These are phyloP conservation scores for Trametes elegans DNA, from an alignment of 768 basidiomycete genomes.

Conservation along the genomic window DNA sequence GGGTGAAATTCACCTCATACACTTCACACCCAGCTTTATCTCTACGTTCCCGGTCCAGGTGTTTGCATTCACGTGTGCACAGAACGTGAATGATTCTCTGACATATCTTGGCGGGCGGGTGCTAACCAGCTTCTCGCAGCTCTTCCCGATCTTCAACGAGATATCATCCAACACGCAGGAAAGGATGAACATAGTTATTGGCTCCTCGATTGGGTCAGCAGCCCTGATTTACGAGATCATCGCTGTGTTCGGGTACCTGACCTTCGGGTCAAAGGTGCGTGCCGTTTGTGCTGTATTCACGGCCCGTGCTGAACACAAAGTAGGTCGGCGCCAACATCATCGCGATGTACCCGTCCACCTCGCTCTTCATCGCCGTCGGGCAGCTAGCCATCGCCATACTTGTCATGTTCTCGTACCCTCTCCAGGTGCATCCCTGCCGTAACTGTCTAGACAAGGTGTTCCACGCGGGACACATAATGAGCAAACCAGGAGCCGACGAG, in stretches of 20 bases:
- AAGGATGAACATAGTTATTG: constrained; percentile 86
- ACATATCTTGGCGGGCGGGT: neutral
- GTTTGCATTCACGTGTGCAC: constrained; percentile 89
- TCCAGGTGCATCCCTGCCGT: constrained; percentile 93
- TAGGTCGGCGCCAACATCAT: constrained; percentile 92
- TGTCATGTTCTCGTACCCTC: constrained; percentile 89
- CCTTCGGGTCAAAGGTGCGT: constrained; percentile 84
- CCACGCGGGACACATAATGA: constrained; percentile 38
- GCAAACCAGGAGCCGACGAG: constrained; percentile 32
- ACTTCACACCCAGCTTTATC: constrained; percentile 75
- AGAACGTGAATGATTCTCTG: constrained; percentile 64
- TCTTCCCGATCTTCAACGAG: constrained; percentile 95
- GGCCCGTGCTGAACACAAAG: neutral
- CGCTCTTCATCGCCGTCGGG: constrained; percentile 89
- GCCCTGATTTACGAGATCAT: constrained; percentile 86
- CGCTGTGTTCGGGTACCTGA: constrained; percentile 86
- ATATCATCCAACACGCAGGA: constrained; percentile 74
- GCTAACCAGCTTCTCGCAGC: constrained; percentile 38
- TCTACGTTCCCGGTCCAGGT: constrained; percentile 92
- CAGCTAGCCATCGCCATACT: constrained; percentile 90
- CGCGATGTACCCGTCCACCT: constrained; percentile 90
- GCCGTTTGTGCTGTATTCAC: neutral
- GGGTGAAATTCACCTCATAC: constrained; percentile 70
- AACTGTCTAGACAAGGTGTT: constrained; percentile 93
- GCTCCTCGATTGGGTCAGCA: constrained; percentile 82